Base-by-base conservation (phyloP, 495 filamentous ascomycete species). In the Penicillium maclennaniae region DNA sequence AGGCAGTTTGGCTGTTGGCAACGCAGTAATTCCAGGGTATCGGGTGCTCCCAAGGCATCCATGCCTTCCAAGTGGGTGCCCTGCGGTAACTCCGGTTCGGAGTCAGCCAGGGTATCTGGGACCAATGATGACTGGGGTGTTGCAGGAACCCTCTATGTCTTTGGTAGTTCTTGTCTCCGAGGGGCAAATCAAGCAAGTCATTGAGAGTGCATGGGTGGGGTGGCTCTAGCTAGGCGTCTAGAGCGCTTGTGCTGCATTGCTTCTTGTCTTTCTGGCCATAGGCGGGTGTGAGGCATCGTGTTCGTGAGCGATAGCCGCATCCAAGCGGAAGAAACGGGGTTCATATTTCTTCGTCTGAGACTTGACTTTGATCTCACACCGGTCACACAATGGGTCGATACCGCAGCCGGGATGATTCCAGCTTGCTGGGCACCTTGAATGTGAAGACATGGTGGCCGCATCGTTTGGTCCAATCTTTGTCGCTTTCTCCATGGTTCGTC, bases 211-310 rank as follows among this genome's bases (percentile, higher is more conserved):
- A 60, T 59, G 42, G 31, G 57, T 51, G 54, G 60, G 53, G 62
- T 28, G 31, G n/a, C 23, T 19, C 44, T 15, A 21, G 26, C 27
- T 59, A 27, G 56, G 71, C 69, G 69, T 71, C 62, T 74, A 71
- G 55, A 66, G 69, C 71, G 69, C 68, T 71, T 74, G 68, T 63
- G 58, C 54, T 61, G 34, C 37, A 45, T 28, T 49, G 20, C 43
- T 56, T 26, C 23, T 52, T 7, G 51, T 48, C 38, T 10, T 43
- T 43, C 34, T 43, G 26, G 48, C 54, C 50, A 56, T 27, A 60
- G 51, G 51, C 49, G 28, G 51, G 43, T 43, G 44, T 25, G 48
- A 53, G 48, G 41, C 12, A 25, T 54, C 54, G 44, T 48, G 23
- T 21, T 51, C 28, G 15, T 25, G 39, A 56, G n/a, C 28, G 53